These are phyloP conservation scores for Crotalaria pallida DNA, from an alignment of 306 rosid genomes.

Conservation along the genomic window DNA sequence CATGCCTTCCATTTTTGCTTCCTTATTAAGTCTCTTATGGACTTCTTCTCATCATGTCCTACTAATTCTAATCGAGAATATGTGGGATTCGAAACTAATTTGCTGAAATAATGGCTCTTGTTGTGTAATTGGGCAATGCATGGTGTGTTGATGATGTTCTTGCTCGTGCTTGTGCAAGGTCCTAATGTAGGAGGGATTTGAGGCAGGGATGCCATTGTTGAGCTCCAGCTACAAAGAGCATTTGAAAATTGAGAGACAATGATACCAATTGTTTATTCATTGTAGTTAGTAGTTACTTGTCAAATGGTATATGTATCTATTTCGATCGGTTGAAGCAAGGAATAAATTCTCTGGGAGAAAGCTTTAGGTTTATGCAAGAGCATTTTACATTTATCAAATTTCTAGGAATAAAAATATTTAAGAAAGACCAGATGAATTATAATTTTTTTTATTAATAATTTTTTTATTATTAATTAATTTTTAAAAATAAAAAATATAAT, in stretches of 20 bases:
- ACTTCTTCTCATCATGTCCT: not conserved
- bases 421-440: too few species aligned
- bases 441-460: too few species aligned
- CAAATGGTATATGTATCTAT: not conserved
- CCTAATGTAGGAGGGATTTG: conserved; percentile 12
- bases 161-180: not conserved
- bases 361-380: not conserved
- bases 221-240: not conserved
- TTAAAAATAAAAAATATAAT: too few species aligned
- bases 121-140: conserved; percentile 16
- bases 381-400: too few species aligned
- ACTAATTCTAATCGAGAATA: not conserved
- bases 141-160: conserved; percentile 2
- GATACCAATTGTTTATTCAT: not conserved
- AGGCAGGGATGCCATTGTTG: conserved; percentile 34
- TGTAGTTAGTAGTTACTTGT: not conserved
- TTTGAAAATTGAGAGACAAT: not conserved
- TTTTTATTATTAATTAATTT: too few species aligned
- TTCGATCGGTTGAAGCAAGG: not conserved
- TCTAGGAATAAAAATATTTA: too few species aligned
- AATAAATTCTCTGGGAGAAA: not conserved
- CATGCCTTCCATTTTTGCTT: conserved; percentile 33
- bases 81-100: not conserved
- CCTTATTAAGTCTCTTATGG: not conserved
- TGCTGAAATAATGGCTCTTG: not conserved